Evolutionary conservation across 345 rosid genomes (phyloP), one percentile per base, ranked within the genome.

Genomic region (Stellera chamaejasme): DNA sequence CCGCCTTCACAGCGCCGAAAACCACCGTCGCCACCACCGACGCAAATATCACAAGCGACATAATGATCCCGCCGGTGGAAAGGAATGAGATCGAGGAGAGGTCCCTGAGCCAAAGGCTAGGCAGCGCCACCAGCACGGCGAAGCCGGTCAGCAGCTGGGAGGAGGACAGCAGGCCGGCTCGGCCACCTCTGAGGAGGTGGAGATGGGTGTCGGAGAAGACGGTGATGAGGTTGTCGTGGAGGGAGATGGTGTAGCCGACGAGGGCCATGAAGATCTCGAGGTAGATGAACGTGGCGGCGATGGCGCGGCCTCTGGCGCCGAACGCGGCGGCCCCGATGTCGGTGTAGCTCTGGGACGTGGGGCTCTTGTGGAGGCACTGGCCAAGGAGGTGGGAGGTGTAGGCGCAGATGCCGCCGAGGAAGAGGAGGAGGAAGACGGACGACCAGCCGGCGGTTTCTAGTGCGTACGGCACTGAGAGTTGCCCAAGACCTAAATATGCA

Each of bases 181-280:
- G 3, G 4, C 39, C 39, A 19, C 23, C 23, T 19, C 23, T 1
- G 12, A 62, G 63, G 43, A 68, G 11, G 14, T 66, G 10, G 1
- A 72, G 9, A 15, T 13, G 28, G 1, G 66, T 65, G 50, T 83
- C 79, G 3, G 74, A 43, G 60, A 82, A 82, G 36, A 77, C 82
- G 12, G 70, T 73, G 11, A 11, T 13, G 12, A 88, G 56, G 72
- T 88, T 88, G 72, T 88, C 96, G 60, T 88, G 93, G 43, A 88
- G 93, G 4, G 88, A 77, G 62, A 88, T 88, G 42, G 96, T 88
- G 77, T 82, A 88, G 43, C 90, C 82, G 10, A 85, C 84, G 27
- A 85, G 83, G 47, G 83, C 77, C 96, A 88, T 81, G 84, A 88
- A 85, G 27, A 82, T 82, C 69, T 72, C 83, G 59, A 81, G 27